Conservation (phyloP, 257 asterid species). For the Vinca minor region DNA sequence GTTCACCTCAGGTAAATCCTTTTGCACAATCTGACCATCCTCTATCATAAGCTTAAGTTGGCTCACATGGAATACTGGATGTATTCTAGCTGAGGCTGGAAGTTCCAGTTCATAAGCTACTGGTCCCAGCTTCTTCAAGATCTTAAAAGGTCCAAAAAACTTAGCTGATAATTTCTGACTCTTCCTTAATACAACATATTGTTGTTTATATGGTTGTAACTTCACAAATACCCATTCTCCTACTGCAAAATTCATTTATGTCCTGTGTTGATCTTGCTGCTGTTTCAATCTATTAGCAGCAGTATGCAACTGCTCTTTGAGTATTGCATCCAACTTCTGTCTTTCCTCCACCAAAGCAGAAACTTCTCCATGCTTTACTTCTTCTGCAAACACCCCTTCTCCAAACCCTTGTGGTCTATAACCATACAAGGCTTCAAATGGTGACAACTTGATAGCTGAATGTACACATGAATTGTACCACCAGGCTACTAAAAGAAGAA, state of each 20-base stretch:
- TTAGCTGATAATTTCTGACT: neutral
- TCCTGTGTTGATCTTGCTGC: neutral
- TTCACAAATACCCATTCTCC: constrained; percentile 4
- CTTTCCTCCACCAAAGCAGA: too few relatives aligned
- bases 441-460: neutral
- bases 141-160: neutral
- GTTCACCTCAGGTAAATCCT: too few relatives aligned
- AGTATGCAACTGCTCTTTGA: too few relatives aligned
- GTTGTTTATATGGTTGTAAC: neutral
- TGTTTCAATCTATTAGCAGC: too few relatives aligned
- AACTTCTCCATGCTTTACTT: too few relatives aligned
- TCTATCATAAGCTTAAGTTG: too few relatives aligned
- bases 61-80: too few relatives aligned
- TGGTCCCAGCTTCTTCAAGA: neutral
- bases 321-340: too few relatives aligned
- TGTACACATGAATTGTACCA: neutral
- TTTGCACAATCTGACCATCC: too few relatives aligned
- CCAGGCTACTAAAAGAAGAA: neutral
- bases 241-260: neutral
- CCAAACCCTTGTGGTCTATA: neutral
- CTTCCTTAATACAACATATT: neutral
- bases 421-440: neutral
- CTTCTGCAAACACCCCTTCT: neutral
- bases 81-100: too few relatives aligned
- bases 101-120: neutral